Base-by-base conservation (phyloP, 495 filamentous ascomycete species). In the Hypoxylon cercidicola region DNA sequence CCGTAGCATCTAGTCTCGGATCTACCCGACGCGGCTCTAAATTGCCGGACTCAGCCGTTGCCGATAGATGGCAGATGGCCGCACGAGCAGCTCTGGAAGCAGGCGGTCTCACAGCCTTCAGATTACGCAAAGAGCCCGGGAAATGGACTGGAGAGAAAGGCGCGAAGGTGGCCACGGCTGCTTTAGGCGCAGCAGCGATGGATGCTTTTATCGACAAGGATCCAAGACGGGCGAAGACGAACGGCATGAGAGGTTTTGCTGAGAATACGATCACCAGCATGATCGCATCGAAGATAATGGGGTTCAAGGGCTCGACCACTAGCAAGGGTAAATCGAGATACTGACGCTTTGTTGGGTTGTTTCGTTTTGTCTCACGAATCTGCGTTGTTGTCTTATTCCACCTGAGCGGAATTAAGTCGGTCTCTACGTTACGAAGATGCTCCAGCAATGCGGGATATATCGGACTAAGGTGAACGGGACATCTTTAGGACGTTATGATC, bases 41-140 rank as follows among this genome's bases (percentile, higher is more conserved):
- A 21, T 32, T 54, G 5, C 40, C 61, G 18, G 10, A 63, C 4
- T 40, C 59, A 21, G 51, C 35, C 6, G 39, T 20, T 5, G 62
- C 66, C 0, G 65, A 72, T 0, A 41, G 60, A 13, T 74, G 68
- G 69, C 66, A 79, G 56, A 66, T 70, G 54, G 76, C 78, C 0
- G 75, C 76, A 7, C 60, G 68, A 0, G 79, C 79, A 0, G 79
- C 79, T 1, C 58, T 81, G 3, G 72, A 78, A 50, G 79, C 79
- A 0, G 79, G 74, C 37, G 73, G 72, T n/a, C 51, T 75, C 8
- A 73, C 76, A 9, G 79, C 78, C 4, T 62, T 77, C 62, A 62
- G 71, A 15, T 43, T 73, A 52, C 72, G 78, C 37, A 71, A 73
- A 53, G 67, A 79, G 37, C 77, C 77, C 0, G 79, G 79, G 4